Evolutionary conservation across 345 rosid genomes (phyloP).

Genomic region (Turritis glabra): DNA sequence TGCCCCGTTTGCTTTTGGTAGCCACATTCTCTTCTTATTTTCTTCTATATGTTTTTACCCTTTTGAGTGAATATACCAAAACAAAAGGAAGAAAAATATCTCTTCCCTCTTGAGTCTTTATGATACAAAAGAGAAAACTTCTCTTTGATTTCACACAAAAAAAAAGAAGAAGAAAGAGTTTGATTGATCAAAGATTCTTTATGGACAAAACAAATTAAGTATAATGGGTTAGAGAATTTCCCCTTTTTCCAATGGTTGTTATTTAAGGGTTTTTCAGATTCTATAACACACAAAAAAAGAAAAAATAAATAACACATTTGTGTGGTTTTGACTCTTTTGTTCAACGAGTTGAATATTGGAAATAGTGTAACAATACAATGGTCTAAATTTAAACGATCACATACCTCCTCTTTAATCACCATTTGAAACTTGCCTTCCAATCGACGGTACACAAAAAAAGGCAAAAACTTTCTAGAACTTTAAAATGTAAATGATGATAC

Average conservation of each 20-base stretch:
- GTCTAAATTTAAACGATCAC: constrained; percentile 19
- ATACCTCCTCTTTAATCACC: background rate
- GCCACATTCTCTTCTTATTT: constrained; percentile 40
- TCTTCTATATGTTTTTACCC: background rate
- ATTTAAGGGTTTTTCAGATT: constrained; percentile 34
- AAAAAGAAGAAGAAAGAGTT: background rate
- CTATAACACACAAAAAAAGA: background rate
- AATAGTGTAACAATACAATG: constrained; percentile 17
- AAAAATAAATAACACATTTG: background rate
- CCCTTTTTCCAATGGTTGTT: constrained; percentile 21
- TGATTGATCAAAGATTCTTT: constrained; percentile 11
- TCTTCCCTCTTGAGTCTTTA: background rate
- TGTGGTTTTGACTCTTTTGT: constrained; percentile 17
- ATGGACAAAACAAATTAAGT: constrained; percentile 4
- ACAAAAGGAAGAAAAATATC: background rate
- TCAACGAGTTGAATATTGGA: background rate
- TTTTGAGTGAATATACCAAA: background rate
- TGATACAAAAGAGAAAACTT: background rate
- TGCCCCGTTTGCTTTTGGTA: constrained; percentile 33
- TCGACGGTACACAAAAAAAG: constrained; percentile 6
- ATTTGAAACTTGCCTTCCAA: constrained; percentile 28
- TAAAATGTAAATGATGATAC: no score
- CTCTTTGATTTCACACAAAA: background rate
- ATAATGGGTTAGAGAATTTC: constrained; percentile 6
- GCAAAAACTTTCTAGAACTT: constrained; percentile 8